phyloP scores from a whole-genome alignment of 2,329 filamentous ascomycete genomes.

The Penicillium sclerotigenum region DNA sequence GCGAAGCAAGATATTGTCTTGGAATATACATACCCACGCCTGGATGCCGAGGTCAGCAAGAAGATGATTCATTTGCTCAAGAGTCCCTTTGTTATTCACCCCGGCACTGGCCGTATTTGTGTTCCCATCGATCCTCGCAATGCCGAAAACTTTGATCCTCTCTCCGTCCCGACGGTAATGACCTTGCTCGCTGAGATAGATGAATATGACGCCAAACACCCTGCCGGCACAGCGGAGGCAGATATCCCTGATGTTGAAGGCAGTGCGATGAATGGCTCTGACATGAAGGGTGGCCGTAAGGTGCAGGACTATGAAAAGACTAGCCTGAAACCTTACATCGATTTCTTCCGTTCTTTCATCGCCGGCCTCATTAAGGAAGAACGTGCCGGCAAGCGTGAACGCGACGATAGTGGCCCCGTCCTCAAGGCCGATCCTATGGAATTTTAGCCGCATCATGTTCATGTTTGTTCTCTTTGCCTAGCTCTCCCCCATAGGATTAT shows the following conservation, averaged over 20 bases:
- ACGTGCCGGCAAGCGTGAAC: slow-evolving; percentile 50
- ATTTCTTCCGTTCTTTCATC: slow-evolving; percentile 83
- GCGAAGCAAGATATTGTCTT: slow-evolving; percentile 95
- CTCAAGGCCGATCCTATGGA: slow-evolving; percentile 58
- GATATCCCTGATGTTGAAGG: slow-evolving; percentile 44
- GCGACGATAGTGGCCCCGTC: slow-evolving; percentile 46
- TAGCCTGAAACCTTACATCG: slow-evolving; percentile 85
- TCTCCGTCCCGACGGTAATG: slow-evolving; percentile 84
- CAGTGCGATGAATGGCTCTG: slow-evolving; percentile 30
- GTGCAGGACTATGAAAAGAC: slow-evolving; percentile 95
- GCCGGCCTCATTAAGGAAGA: slow-evolving; percentile 74
- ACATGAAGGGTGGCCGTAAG: slow-evolving; percentile 42
- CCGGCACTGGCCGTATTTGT: slow-evolving; percentile 88
- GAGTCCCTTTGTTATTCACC: slow-evolving; percentile 93
- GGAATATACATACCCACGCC: slow-evolving; percentile 95
- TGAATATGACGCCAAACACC: slow-evolving; percentile 58
- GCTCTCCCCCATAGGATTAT: slow-evolving; percentile 7
- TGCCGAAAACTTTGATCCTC: slow-evolving; percentile 80
- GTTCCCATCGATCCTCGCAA: slow-evolving; percentile 80
- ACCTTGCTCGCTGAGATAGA: slow-evolving; percentile 82
- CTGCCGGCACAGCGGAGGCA: slow-evolving; percentile 32
- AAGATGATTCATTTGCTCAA: slow-evolving; percentile 98
- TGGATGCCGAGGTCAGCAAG: slow-evolving; percentile 96
- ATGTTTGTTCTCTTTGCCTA: background rate
- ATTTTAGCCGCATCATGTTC: slow-evolving; percentile 48